phyloP scores from a whole-genome alignment of 2,329 filamentous ascomycete species.

The Cercospora zeina region DNA sequence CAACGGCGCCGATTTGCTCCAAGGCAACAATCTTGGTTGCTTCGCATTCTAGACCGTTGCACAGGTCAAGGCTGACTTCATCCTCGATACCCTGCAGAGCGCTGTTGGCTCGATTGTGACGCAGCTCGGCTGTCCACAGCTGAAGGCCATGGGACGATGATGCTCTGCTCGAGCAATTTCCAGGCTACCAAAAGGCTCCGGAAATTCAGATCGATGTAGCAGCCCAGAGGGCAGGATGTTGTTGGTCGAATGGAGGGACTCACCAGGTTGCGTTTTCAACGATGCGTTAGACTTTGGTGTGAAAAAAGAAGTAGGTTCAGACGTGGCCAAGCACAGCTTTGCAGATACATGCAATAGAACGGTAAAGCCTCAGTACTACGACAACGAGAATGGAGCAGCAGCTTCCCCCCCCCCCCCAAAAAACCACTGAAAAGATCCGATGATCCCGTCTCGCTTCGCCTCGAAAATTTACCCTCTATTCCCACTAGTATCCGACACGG shows the following conservation, averaged over 20 bases:
- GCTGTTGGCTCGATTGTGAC: slow-evolving; percentile 24
- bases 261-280: too few species aligned
- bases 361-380: too few species aligned
- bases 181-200: slow-evolving; percentile 32
- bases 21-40: slow-evolving; percentile 43
- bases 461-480: slow-evolving; percentile 17
- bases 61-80: slow-evolving; percentile 39
- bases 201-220: not conserved
- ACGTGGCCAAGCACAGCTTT: too few species aligned
- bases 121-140: slow-evolving; percentile 35
- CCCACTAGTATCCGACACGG: slow-evolving; percentile 15
- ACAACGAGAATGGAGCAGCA: too few species aligned
- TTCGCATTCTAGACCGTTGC: slow-evolving; percentile 42
- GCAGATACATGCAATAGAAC: too few species aligned
- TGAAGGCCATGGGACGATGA: slow-evolving; percentile 36
- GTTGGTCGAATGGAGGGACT: too few species aligned
- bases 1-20: slow-evolving; percentile 38
- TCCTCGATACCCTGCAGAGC: slow-evolving; percentile 20
- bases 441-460: too few species aligned
- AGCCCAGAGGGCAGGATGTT: too few species aligned
- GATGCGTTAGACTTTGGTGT: too few species aligned
- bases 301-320: too few species aligned
- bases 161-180: slow-evolving; percentile 33
- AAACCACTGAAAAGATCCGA: too few species aligned
- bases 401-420: too few species aligned